Evolutionary conservation across 2,329 filamentous ascomycete genomes (phyloP).

Genomic region (Alternaria triticimaculans): DNA sequence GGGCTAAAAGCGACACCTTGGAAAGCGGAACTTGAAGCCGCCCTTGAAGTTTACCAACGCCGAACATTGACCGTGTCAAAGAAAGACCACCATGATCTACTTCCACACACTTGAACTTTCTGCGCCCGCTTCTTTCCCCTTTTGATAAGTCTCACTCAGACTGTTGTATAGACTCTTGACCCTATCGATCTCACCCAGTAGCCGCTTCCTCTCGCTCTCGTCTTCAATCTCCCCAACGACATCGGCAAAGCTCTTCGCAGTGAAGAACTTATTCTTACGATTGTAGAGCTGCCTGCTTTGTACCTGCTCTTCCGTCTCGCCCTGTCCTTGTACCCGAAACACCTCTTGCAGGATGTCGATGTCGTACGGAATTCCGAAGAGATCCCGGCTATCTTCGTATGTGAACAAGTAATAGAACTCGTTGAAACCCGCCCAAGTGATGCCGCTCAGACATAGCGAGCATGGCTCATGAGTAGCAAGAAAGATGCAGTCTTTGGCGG

Average conservation of each 20-base stretch:
- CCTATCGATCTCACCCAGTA: conserved; percentile 52
- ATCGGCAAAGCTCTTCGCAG: conserved; percentile 21
- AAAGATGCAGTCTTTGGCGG: conserved; percentile 61
- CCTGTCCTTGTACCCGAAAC: conserved; percentile 56
- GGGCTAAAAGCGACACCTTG: conserved; percentile 7
- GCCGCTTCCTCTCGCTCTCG: conserved; percentile 3
- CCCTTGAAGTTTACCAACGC: background rate
- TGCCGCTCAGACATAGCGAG: conserved; percentile 64
- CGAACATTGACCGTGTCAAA: too few species aligned
- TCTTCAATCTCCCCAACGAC: conserved; percentile 26
- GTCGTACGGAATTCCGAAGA: conserved; percentile 64
- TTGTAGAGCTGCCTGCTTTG: conserved; percentile 59
- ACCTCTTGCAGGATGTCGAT: conserved; percentile 65
- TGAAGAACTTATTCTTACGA: conserved; percentile 63
- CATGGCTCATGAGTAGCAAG: conserved; percentile 67
- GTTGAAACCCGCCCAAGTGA: conserved; percentile 64
- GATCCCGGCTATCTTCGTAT: conserved; percentile 64
- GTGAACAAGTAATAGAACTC: conserved; percentile 66
- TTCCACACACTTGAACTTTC: conserved; percentile 27
- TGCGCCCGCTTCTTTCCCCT: conserved; percentile 17
- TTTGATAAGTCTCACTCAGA: conserved; percentile 25
- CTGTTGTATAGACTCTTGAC: conserved; percentile 53
- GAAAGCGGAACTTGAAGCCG: background rate
- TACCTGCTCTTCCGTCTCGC: conserved; percentile 37
- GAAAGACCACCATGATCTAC: background rate